phyloP scores from a whole-genome alignment of 2,329 filamentous ascomycete genomes.

The Huntiella bhutanensis region DNA sequence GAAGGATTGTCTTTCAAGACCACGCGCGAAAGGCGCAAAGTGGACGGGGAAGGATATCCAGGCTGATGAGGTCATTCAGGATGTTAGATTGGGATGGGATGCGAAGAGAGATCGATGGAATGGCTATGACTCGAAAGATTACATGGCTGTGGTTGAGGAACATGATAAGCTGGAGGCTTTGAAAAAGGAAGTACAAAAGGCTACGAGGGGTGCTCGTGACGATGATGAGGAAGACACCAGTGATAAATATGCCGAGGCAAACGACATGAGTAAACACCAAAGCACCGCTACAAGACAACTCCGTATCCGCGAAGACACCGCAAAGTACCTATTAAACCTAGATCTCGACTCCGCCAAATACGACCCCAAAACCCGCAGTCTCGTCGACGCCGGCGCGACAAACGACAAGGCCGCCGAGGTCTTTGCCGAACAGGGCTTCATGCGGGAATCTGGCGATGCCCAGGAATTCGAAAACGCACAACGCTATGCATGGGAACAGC shows the following conservation, averaged over 20 bases:
- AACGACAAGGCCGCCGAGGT: slow-evolving; percentile 62
- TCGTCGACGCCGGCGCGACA: slow-evolving; percentile 72
- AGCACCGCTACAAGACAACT: slow-evolving; percentile 80
- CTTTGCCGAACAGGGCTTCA: slow-evolving; percentile 84
- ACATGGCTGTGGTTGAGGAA: slow-evolving; percentile 70
- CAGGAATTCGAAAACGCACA: slow-evolving; percentile 83
- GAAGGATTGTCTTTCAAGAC: slow-evolving; percentile 80
- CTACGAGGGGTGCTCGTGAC: slow-evolving; percentile 30
- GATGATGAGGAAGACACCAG: slow-evolving; percentile 27
- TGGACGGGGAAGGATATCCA: slow-evolving; percentile 89
- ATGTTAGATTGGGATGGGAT: slow-evolving; percentile 82
- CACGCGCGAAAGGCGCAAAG: slow-evolving; percentile 72
- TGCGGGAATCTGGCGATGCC: slow-evolving; percentile 75
- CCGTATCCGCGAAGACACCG: slow-evolving; percentile 85
- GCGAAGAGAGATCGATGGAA: slow-evolving; percentile 97
- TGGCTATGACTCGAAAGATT: slow-evolving; percentile 83
- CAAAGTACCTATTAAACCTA: slow-evolving; percentile 87
- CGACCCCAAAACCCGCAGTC: slow-evolving; percentile 83
- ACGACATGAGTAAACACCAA: slow-evolving; percentile 89
- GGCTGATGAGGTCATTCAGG: slow-evolving; percentile 72
- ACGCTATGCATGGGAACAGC: slow-evolving; percentile 83
- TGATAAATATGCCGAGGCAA: slow-evolving; percentile 79
- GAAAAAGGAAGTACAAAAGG: slow-evolving; percentile 33
- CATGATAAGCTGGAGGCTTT: slow-evolving; percentile 73
- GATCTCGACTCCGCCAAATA: slow-evolving; percentile 95